phyloP scores from a whole-genome alignment of 2,329 filamentous ascomycete genomes.

The Cyanodermella asteris region DNA sequence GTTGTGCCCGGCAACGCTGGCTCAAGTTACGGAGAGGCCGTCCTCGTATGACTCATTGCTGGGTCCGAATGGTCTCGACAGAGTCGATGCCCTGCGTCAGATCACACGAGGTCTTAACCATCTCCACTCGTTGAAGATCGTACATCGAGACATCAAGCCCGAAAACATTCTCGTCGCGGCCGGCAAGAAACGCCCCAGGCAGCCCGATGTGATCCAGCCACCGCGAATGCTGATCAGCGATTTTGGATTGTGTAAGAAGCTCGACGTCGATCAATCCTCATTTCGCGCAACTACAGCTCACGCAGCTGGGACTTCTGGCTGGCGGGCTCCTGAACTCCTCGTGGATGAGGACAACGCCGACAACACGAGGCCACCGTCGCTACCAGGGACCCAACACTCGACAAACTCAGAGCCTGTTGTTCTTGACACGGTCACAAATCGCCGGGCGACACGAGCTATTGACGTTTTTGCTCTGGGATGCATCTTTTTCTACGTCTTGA shows the following conservation, averaged over 20 bases:
- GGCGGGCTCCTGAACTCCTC: slow-evolving; percentile 86
- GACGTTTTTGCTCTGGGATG: slow-evolving; percentile 94
- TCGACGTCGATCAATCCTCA: slow-evolving; percentile 84
- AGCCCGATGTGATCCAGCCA: slow-evolving; percentile 33
- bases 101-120: slow-evolving; percentile 77
- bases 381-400: slow-evolving; percentile 10
- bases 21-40: slow-evolving; percentile 69
- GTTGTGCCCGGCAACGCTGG: slow-evolving; percentile 78
- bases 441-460: slow-evolving; percentile 81
- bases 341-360: slow-evolving; percentile 43
- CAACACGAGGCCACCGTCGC: neutral
- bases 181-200: slow-evolving; percentile 23
- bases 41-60: slow-evolving; percentile 46
- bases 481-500: slow-evolving; percentile 98
- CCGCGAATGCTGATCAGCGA: slow-evolving; percentile 89
- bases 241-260: slow-evolving; percentile 91
- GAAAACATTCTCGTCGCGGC: slow-evolving; percentile 81
- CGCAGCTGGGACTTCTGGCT: slow-evolving; percentile 80
- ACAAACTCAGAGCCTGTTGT: slow-evolving; percentile 26
- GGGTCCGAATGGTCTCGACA: slow-evolving; percentile 48
- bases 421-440: slow-evolving; percentile 34
- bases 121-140: slow-evolving; percentile 76
- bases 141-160: slow-evolving; percentile 90
- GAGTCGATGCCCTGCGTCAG: slow-evolving; percentile 64
- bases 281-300: slow-evolving; percentile 87